A percentile compares a stretch with the other conserved stretches of the same genome.
Conservation (phyloP, 2,329 filamentous ascomycete genomes). For the Xylariaceae sp. region DNA sequence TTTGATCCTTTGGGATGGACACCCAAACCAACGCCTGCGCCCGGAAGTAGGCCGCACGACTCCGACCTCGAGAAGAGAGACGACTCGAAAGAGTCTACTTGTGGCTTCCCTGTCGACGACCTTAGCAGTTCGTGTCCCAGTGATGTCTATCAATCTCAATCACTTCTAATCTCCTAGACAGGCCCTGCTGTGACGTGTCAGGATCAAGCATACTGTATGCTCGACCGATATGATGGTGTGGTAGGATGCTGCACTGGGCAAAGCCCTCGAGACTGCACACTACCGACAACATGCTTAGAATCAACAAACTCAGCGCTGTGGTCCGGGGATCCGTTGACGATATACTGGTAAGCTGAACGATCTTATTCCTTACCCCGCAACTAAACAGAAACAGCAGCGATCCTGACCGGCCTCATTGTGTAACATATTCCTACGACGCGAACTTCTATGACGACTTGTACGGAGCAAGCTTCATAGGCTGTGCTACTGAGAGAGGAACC, state of each 20-base stretch:
- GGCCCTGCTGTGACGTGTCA: slow-evolving; percentile 20
- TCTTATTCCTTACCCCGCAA: not conserved
- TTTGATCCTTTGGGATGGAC: slow-evolving; percentile 21
- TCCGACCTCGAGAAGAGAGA: slow-evolving; percentile 22
- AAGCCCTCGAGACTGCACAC: slow-evolving; percentile 17
- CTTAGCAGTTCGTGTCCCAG: slow-evolving; percentile 19
- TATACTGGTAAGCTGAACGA: slow-evolving; percentile 17
- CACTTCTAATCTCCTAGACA: slow-evolving; percentile 11
- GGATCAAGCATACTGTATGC: slow-evolving; percentile 16
- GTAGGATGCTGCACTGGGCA: slow-evolving; percentile 25
- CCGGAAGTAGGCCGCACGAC: slow-evolving; percentile 13
- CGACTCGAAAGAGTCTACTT: slow-evolving; percentile 14
- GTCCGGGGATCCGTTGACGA: slow-evolving; percentile 17
- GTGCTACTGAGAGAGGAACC: slow-evolving; percentile 16
- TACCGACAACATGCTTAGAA: slow-evolving; percentile 26
- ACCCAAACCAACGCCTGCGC: slow-evolving; percentile 26
- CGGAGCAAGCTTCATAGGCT: slow-evolving; percentile 23
- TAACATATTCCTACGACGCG: slow-evolving; percentile 24
- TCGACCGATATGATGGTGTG: slow-evolving; percentile 9
- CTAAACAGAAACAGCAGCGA: slow-evolving; percentile 19
- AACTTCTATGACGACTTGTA: slow-evolving; percentile 22
- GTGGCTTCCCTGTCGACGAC: slow-evolving; percentile 21
- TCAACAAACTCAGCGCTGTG: slow-evolving; percentile 9
- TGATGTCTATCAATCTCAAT: not conserved
- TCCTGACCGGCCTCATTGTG: slow-evolving; percentile 20